Conservation (phyloP, 176 grass and related monocot species). For the Rhynchospora pubera region DNA sequence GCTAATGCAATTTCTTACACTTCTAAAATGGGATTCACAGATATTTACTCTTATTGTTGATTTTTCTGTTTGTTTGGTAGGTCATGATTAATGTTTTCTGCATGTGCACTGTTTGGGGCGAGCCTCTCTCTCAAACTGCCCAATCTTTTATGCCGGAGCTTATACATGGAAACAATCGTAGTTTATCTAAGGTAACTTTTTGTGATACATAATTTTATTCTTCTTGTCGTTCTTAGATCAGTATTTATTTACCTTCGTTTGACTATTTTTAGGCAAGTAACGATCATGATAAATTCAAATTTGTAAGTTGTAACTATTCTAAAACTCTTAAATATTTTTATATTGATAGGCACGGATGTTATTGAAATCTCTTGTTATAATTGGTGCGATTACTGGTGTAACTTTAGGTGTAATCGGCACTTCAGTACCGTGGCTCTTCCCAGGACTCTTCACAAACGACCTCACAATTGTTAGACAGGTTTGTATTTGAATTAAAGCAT, state of each 20-base stretch:
- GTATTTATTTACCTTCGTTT: not conserved
- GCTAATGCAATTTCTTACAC: not conserved
- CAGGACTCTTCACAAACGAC: conserved; percentile 69
- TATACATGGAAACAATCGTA: conserved; percentile 76
- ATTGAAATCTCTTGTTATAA: conserved; percentile 75
- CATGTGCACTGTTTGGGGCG: conserved; percentile 97
- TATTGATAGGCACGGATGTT: conserved; percentile 68
- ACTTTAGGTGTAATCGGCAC: conserved; percentile 59
- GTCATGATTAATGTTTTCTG: conserved; percentile 93
- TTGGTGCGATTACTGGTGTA: conserved; percentile 63
- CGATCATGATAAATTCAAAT: not conserved
- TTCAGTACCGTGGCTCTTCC: conserved; percentile 68
- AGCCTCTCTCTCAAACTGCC: conserved; percentile 95
- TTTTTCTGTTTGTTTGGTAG: conserved; percentile 40
- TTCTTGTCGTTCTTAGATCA: not conserved
- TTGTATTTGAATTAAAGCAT: conserved; percentile 11
- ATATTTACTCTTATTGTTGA: conserved; percentile 17
- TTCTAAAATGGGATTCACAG: not conserved
- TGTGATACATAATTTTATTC: not conserved
- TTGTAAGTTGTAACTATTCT: not conserved
- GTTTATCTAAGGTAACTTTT: conserved; percentile 67
- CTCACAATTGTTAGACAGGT: conserved; percentile 65
- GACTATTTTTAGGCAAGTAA: not conserved
- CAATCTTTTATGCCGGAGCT: conserved; percentile 97
- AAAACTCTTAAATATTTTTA: not conserved